Evolutionary conservation across 1,284 basidiomycete genomes (phyloP), one percentile per base, ranked within the genome.

Genomic region (Microbotryum violaceum): DNA sequence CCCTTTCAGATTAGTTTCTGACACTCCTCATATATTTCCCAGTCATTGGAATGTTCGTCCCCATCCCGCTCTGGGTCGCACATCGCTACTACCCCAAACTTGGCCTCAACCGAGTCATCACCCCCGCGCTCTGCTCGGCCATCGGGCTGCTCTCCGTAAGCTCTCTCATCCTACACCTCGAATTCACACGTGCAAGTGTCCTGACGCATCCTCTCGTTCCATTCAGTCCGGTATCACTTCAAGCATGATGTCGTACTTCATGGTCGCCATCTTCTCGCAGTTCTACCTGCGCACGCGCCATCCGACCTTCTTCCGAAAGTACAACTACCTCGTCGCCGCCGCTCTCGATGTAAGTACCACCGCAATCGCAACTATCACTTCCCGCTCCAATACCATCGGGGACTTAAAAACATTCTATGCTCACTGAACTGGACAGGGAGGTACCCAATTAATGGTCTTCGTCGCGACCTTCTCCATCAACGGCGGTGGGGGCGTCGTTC

Each of bases 51-150:
- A 73, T 82, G 21, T 75, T 78, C 64, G 73, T 79, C 27, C 81
- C 81, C 3, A 62, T 82, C 45, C 81, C 80, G 4, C 81, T 82
- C 72, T 82, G 78, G 77, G 59, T 80, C 45, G 71, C 79, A 27
- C 78, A 79, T 74, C 76, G 76, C 60, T 72, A 76, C 62, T 82
- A 74, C 74, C 81, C 82, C 8, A 79, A 78, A 4, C 49, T 33
- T 21, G 57, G 58, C 18, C 60, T 64, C 53, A 53, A 65, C 45
- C 64, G 62, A 46, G 27, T 71, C 37, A 46, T 49, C 27, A 55
- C 58, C 1, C 60, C 60, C 25, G 44, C 58, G n/a, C 42, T 60
- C 29, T 42, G 37, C 37, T 42, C 37, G 37, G 37, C 37, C 37
- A 42, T 42, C 6, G 37, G 37, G 0, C 1, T 42, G 37, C 37